Evolutionary conservation across 2,329 filamentous ascomycete species (phyloP), one percentile per base, ranked within the genome.

Genomic region (Xylaria sp.): DNA sequence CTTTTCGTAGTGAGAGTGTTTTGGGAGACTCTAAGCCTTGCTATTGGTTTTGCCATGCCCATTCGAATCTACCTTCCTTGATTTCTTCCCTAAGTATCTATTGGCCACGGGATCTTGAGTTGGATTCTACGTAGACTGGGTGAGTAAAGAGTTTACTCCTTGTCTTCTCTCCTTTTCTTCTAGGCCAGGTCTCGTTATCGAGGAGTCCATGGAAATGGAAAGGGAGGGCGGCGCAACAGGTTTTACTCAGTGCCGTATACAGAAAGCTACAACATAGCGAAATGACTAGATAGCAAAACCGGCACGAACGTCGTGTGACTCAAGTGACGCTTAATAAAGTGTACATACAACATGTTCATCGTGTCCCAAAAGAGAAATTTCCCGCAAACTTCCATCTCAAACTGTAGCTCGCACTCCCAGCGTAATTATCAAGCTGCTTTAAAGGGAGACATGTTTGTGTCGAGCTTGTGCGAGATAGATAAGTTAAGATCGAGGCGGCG

Each of bases 391-490:
- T 29, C 17, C 44, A 39, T n/a, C 29, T 20, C 38, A 33, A 20
- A 36, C 5, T 36, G 1, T n/a, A 38, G 25, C 47, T 44, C 38
- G 33, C 13, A 13, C 15, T 50, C 54, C 9, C 22, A 57, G 6
- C 22, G 31, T 29, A 39, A 38, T 36, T 11, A 20, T 17, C 31
- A 27, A 36, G 22, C 17, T 17, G 25, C 38, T 22, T 33, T 9
- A 5, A 59, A 49, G 25, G 20, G 42, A 49, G 50, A 50, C 50
- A 29, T 33, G 54, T 33, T 45, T 33, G 44, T 47, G 29, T 55
- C 29, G 29, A 9, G 3, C 56, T 39, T 31, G 38, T 13, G n/a
- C 49, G 20, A 36, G 42, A 29, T 39, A 11, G 17, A n/a, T n/a
- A 36, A 47, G 36, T 22, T 27, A 42, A n/a, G 45, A 17, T 39